Evolutionary conservation across 768 basidiomycete genomes (phyloP).

Genomic region (Tylopilus cervinicoccineus): DNA sequence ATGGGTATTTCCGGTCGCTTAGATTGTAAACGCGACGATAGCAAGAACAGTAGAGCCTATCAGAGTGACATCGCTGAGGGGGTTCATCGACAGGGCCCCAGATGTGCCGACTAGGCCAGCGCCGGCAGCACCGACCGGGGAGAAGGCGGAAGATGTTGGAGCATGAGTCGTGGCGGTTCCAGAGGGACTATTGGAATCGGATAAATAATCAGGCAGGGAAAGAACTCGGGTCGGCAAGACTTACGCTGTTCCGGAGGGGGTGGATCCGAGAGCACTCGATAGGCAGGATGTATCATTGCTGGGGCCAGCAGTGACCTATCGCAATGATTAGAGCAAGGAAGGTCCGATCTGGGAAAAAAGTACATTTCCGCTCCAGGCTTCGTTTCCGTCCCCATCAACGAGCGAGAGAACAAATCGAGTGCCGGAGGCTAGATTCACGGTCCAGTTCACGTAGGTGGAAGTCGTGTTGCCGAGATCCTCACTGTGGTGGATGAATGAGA

Average conservation of each 20-base stretch:
- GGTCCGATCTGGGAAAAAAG: conserved; percentile 9
- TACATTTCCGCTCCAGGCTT: conserved; percentile 66
- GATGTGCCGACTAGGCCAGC: conserved; percentile 24
- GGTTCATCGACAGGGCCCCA: conserved; percentile 25
- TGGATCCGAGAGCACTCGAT: conserved; percentile 5
- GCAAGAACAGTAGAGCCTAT: conserved; percentile 20
- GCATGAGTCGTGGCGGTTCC: conserved; percentile 1
- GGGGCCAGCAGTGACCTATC: conserved; percentile 34
- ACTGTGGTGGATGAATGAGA: conserved; percentile 33
- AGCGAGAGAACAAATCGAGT: conserved; percentile 49
- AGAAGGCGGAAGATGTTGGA: conserved; percentile 12
- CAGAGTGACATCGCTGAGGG: conserved; percentile 20
- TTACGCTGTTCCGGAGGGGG: conserved; percentile 4
- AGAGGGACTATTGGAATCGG: conserved; percentile 3
- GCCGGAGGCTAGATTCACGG: conserved; percentile 42
- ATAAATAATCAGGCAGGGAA: conserved; percentile 3
- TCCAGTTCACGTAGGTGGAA: conserved; percentile 39
- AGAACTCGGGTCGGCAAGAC: neutral
- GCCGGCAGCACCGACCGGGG: conserved; percentile 33
- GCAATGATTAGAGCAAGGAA: neutral
- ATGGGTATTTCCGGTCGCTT: conserved; percentile 9
- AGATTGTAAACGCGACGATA: conserved; percentile 23
- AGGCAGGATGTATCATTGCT: conserved; percentile 40
- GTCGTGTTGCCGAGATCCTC: conserved; percentile 56
- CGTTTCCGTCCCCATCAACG: conserved; percentile 47